Conservation (phyloP, 306 rosid genomes). For the Purshia tridentata region DNA sequence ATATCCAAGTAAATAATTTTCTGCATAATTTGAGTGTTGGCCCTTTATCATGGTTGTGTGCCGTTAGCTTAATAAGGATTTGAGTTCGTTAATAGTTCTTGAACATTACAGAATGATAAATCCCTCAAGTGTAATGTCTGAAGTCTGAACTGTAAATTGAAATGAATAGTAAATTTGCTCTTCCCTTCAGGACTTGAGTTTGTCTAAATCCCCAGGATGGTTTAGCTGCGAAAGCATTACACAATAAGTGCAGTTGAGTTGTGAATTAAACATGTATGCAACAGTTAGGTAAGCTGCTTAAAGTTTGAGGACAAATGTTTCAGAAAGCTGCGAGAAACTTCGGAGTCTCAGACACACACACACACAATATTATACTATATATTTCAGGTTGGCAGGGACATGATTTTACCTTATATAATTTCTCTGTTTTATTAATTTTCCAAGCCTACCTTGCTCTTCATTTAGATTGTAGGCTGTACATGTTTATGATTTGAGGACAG, state of each 20-base stretch:
- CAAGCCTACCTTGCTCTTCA: too few relatives aligned
- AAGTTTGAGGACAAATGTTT: too few relatives aligned
- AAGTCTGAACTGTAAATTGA: slow-evolving; percentile 14
- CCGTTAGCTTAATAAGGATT: slow-evolving; percentile 40
- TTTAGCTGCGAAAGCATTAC: neutral
- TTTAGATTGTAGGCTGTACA: too few relatives aligned
- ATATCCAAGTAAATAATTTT: slow-evolving; percentile 35
- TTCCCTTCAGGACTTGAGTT: slow-evolving; percentile 2
- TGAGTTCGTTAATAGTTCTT: slow-evolving; percentile 23
- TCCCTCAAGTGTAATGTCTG: slow-evolving; percentile 24
- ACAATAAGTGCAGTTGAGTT: neutral
- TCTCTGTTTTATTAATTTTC: neutral
- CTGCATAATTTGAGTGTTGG: slow-evolving; percentile 13
- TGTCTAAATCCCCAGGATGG: neutral
- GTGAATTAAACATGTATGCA: neutral
- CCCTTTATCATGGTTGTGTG: slow-evolving; percentile 18
- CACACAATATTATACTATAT: too few relatives aligned
- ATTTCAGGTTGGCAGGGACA: too few relatives aligned
- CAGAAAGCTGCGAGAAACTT: too few relatives aligned
- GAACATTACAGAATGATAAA: slow-evolving; percentile 26
- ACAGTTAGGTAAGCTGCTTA: too few relatives aligned
- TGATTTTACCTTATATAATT: neutral
- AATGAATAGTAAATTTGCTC: slow-evolving; percentile 7
- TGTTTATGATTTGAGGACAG: neutral
- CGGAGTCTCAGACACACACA: too few relatives aligned